Conservation (phyloP, 768 basidiomycete genomes). For the Leccinum variicolor region DNA sequence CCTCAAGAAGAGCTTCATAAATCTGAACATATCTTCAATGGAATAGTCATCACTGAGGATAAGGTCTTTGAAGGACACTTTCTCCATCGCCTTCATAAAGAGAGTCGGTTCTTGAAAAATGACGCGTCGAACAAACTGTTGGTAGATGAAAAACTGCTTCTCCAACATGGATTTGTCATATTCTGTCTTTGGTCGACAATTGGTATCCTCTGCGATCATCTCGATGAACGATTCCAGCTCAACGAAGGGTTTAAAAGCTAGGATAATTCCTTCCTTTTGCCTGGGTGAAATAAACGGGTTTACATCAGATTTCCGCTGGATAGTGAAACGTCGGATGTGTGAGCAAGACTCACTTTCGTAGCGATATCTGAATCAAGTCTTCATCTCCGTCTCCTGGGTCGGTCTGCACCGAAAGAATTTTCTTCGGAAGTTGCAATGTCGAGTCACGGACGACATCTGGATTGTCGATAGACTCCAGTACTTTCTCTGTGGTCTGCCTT, state of each 20-base stretch:
- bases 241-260: neutral
- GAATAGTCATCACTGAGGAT: constrained; percentile 31
- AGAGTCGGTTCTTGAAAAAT: constrained; percentile 29
- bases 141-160: neutral
- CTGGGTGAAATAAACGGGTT: neutral
- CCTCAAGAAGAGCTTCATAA: constrained; percentile 1
- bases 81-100: constrained; percentile 27
- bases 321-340: neutral
- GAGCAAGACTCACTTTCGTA: constrained; percentile 7
- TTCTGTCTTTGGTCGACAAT: neutral
- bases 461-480: neutral
- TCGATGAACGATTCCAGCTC: constrained; percentile 4
- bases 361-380: constrained; percentile 14
- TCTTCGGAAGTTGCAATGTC: neutral
- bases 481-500: neutral
- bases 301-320: neutral
- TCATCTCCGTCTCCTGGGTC: constrained; percentile 6
- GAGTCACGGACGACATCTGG: neutral
- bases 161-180: neutral
- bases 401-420: neutral
- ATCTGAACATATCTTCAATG: constrained; percentile 17
- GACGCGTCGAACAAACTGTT: constrained; percentile 29
- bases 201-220: too few species aligned
- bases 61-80: constrained; percentile 33
- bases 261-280: neutral